phyloP scores from a whole-genome alignment of 2,329 filamentous ascomycete species.

The Meredithiella fracta region DNA sequence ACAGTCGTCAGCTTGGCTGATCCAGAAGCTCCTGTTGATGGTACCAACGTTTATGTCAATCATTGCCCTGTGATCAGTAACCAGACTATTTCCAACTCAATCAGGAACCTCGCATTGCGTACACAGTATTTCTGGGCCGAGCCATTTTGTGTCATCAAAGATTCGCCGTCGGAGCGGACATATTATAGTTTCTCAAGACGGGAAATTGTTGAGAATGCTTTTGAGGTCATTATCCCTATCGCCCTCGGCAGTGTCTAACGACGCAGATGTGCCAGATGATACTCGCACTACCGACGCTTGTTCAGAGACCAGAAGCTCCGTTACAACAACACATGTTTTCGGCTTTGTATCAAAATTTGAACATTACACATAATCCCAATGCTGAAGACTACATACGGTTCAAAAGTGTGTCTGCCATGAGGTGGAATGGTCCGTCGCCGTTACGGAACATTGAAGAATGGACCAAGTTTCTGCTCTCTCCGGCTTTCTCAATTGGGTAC shows the following conservation, averaged over 20 bases:
- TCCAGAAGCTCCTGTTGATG: too few species aligned
- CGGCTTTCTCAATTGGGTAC: background rate
- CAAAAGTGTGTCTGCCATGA: background rate
- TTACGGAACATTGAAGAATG: background rate
- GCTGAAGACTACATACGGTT: background rate
- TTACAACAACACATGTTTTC: background rate
- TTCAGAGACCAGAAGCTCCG: background rate
- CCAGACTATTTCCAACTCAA: background rate
- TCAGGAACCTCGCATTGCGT: background rate
- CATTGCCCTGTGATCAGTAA: background rate
- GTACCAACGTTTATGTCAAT: background rate
- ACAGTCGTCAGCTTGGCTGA: too few species aligned
- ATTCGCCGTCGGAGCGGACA: background rate
- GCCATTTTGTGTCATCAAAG: background rate
- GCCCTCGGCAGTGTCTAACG: background rate
- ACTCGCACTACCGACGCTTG: background rate
- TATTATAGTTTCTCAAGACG: background rate
- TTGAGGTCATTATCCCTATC: background rate
- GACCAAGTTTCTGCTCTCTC: background rate
- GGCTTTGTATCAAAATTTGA: background rate
- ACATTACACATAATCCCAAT: background rate
- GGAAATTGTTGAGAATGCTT: background rate
- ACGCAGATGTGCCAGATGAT: background rate
- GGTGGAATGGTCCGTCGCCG: background rate
- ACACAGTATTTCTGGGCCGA: background rate